Evolutionary conservation across 2,329 filamentous ascomycete species (phyloP).

Genomic region (Drechslerella dactyloides): DNA sequence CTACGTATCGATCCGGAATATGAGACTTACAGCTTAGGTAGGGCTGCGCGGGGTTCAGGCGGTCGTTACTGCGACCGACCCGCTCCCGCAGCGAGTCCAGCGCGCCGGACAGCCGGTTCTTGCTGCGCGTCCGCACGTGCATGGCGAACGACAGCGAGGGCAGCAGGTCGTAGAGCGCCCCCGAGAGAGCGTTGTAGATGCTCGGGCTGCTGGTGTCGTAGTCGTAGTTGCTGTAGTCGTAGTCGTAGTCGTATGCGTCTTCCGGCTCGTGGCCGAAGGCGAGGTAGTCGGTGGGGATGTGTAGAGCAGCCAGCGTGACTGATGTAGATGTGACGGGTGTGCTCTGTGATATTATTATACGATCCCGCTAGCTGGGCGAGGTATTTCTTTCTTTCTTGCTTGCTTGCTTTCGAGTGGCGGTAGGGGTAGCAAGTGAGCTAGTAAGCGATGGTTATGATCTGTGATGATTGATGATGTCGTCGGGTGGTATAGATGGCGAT

Average conservation of each 20-base stretch:
- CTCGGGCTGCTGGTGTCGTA: slow-evolving; percentile 10
- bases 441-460: too few relatives aligned
- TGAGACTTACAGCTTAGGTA: slow-evolving; percentile 73
- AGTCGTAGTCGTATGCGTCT: slow-evolving; percentile 16
- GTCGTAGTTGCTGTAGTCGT: slow-evolving; percentile 14
- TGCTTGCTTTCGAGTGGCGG: too few relatives aligned
- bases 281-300: slow-evolving; percentile 32
- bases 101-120: slow-evolving; percentile 31
- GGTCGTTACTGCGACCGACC: slow-evolving; percentile 31
- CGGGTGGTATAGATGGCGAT: too few relatives aligned
- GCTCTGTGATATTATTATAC: too few relatives aligned
- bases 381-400: too few relatives aligned
- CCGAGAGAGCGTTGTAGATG: slow-evolving; percentile 35
- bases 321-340: too few relatives aligned
- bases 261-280: slow-evolving; percentile 45
- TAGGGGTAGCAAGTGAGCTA: too few relatives aligned
- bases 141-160: slow-evolving; percentile 37
- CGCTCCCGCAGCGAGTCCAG: slow-evolving; percentile 35
- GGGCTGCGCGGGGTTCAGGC: slow-evolving; percentile 66
- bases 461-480: too few relatives aligned
- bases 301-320: slow-evolving; percentile 40
- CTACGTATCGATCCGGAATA: too few relatives aligned
- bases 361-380: too few relatives aligned
- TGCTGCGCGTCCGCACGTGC: slow-evolving; percentile 38
- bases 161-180: slow-evolving; percentile 38